Percentiles rank a stretch among this genome's conserved stretches.
These are phyloP conservation scores for Leccinum angustisporum DNA, from an alignment of 1,284 basidiomycete species.

Conservation along the genomic window DNA sequence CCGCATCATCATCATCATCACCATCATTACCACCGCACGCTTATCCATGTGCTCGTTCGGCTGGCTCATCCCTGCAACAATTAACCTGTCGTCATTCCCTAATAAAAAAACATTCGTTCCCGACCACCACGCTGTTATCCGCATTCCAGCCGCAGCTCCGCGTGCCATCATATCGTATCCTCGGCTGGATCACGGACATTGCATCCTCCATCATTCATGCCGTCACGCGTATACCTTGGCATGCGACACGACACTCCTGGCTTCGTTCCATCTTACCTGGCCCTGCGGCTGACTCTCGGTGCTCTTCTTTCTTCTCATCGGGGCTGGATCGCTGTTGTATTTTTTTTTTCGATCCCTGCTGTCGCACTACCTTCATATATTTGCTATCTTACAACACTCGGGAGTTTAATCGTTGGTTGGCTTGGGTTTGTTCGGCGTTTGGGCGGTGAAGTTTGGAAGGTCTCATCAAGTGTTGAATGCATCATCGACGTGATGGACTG, in stretches of 20 bases:
- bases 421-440: not conserved
- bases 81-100: slow-evolving; percentile 1
- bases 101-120: not conserved
- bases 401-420: not conserved
- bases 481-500: not conserved
- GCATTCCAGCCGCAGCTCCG: not conserved
- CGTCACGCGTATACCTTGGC: not conserved
- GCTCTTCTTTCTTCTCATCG: not conserved
- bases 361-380: not conserved
- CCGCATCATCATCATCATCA: not conserved
- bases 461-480: not conserved
- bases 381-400: not conserved
- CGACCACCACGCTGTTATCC: not conserved
- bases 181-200: not conserved
- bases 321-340: not conserved
- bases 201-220: not conserved
- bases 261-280: not conserved
- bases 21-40: not conserved
- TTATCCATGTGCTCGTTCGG: not conserved
- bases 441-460: not conserved
- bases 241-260: not conserved
- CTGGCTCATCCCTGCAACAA: not conserved
- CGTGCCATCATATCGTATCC: not conserved
- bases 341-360: not conserved
- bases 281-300: not conserved